phyloP scores from a whole-genome alignment of 2,329 filamentous ascomycete species.

The Ascochyta rabiei region DNA sequence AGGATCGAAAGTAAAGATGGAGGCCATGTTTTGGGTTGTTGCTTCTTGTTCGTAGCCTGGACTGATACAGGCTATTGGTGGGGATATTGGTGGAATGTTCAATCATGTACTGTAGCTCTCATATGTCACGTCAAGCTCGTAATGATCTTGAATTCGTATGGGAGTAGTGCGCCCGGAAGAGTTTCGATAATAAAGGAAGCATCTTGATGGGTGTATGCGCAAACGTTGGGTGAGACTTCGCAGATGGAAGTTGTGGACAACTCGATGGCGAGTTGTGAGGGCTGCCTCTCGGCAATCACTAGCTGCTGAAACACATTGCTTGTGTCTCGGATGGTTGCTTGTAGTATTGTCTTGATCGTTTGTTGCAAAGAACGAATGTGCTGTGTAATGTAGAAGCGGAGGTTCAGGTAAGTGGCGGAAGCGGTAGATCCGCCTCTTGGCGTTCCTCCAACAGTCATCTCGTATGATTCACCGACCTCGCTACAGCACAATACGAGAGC shows the following conservation, averaged over 20 bases:
- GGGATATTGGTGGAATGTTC: neutral
- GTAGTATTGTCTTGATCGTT: neutral
- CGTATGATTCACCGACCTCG: constrained; percentile 4
- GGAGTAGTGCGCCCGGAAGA: constrained; percentile 57
- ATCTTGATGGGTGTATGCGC: constrained; percentile 52
- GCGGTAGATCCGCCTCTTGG: constrained; percentile 9
- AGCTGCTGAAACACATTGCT: constrained; percentile 19
- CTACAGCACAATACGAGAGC: constrained; percentile 2
- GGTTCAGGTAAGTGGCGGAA: constrained; percentile 10
- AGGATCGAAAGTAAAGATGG: constrained; percentile 93
- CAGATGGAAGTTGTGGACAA: constrained; percentile 24
- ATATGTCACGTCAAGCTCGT: constrained; percentile 32
- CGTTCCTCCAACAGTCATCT: constrained; percentile 7
- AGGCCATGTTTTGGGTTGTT: constrained; percentile 69
- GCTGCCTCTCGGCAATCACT: constrained; percentile 35
- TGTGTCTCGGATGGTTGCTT: neutral
- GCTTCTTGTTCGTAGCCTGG: neutral
- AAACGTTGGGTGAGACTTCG: constrained; percentile 31
- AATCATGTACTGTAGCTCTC: constrained; percentile 12
- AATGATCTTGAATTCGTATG: constrained; percentile 59
- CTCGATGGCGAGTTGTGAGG: constrained; percentile 28
- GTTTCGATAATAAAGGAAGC: constrained; percentile 55
- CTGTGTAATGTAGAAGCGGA: constrained; percentile 7
- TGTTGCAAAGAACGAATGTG: constrained; percentile 4
- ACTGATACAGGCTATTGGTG: neutral